Conservation (phyloP, 306 rosid species). For the Cucumis cinereus region DNA sequence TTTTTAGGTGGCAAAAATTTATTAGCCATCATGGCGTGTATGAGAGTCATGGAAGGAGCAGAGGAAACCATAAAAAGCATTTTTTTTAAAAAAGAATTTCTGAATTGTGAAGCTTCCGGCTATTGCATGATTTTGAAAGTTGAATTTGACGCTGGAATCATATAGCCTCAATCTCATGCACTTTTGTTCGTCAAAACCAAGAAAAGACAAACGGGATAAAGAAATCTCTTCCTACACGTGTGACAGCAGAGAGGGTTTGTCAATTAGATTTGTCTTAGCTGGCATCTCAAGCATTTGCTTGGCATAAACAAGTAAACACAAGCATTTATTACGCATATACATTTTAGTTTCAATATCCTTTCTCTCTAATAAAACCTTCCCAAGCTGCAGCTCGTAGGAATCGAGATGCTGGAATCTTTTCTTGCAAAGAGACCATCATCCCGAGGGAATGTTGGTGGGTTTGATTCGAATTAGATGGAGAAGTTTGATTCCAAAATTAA, state of each 20-base stretch:
- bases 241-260: neutral
- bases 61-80: neutral
- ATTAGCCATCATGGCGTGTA: neutral
- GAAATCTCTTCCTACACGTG: neutral
- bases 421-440: neutral
- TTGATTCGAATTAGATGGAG: neutral
- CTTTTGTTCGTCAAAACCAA: neutral
- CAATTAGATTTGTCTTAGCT: neutral
- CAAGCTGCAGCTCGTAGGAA: neutral
- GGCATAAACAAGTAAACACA: neutral
- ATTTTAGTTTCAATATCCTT: neutral
- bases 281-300: neutral
- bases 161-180: neutral
- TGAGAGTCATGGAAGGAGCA: neutral
- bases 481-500: neutral
- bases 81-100: neutral
- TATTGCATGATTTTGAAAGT: neutral
- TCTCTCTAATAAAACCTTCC: neutral
- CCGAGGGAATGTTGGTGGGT: neutral
- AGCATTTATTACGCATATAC: neutral
- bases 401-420: neutral
- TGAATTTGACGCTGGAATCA: neutral
- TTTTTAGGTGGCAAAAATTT: neutral
- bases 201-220: neutral
- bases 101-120: slow-evolving; percentile 1